Conservation (phyloP, 768 basidiomycete genomes). For the Guyanaporus albipodus region DNA sequence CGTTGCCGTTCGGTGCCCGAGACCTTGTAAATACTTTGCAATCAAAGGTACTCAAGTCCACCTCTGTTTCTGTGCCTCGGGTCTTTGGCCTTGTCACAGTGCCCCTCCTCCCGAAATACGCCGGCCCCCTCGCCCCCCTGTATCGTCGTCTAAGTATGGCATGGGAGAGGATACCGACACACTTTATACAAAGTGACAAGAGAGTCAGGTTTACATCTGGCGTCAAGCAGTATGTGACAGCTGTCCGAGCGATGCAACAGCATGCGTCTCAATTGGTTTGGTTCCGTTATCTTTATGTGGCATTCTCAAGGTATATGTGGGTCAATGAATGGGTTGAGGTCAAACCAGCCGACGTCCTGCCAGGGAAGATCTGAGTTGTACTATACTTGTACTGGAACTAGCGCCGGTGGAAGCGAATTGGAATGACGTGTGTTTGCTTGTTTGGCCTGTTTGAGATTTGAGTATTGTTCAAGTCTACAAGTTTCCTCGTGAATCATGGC, state of each 20-base stretch:
- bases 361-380: neutral
- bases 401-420: neutral
- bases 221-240: slow-evolving; percentile 48
- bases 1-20: slow-evolving; percentile 56
- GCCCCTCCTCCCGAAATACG: slow-evolving; percentile 57
- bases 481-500: slow-evolving; percentile 44
- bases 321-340: slow-evolving; percentile 77
- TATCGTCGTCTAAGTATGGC: slow-evolving; percentile 45
- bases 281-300: slow-evolving; percentile 85
- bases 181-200: neutral
- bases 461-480: slow-evolving; percentile 25
- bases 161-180: slow-evolving; percentile 4
- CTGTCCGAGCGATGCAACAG: slow-evolving; percentile 63
- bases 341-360: neutral
- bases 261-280: slow-evolving; percentile 80
- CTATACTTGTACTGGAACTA: neutral
- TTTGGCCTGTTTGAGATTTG: slow-evolving; percentile 26
- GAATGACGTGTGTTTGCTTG: slow-evolving; percentile 25
- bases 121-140: slow-evolving; percentile 48
- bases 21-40: slow-evolving; percentile 37
- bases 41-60: slow-evolving; percentile 27
- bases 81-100: slow-evolving; percentile 62
- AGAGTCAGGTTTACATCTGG: slow-evolving; percentile 52
- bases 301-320: slow-evolving; percentile 90
- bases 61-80: slow-evolving; percentile 30